A percentile compares a stretch with the other conserved stretches of the same genome.
These are phyloP conservation scores for Emergomyces orientalis DNA, from an alignment of 2,329 filamentous ascomycete species.

Conservation along the genomic window DNA sequence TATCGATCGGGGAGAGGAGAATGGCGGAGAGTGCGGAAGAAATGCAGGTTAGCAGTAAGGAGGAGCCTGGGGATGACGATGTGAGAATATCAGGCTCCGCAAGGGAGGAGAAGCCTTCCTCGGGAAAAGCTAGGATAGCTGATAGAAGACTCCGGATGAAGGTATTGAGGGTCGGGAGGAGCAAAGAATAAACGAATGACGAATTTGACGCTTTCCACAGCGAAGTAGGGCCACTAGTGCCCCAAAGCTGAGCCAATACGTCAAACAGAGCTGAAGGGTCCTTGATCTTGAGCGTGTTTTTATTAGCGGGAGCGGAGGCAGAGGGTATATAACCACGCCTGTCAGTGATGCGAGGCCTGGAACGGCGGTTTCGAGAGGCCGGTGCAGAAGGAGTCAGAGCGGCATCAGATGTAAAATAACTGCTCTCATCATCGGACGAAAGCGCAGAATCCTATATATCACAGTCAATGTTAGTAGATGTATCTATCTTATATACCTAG, in stretches of 20 bases:
- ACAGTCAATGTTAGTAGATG: conserved; percentile 7
- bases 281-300: conserved; percentile 60
- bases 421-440: conserved; percentile 63
- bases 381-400: conserved; percentile 36
- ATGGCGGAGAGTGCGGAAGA: conserved; percentile 64
- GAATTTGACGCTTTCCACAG: conserved; percentile 92
- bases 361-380: conserved; percentile 32
- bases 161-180: conserved; percentile 79
- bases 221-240: conserved; percentile 79
- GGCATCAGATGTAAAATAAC: conserved; percentile 67
- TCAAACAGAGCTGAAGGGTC: conserved; percentile 74
- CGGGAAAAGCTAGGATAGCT: conserved; percentile 80
- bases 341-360: conserved; percentile 36
- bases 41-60: conserved; percentile 61
- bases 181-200: conserved; percentile 81
- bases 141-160: conserved; percentile 88
- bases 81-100: conserved; percentile 64
- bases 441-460: conserved; percentile 27
- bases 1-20: conserved; percentile 75
- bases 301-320: conserved; percentile 26
- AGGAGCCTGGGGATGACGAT: conserved; percentile 71
- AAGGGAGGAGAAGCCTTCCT: conserved; percentile 50
- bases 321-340: conserved; percentile 37
- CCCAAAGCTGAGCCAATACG: conserved; percentile 78
- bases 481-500: conserved; percentile 9